A percentile compares a stretch with the other conserved stretches of the same genome.
These are phyloP conservation scores for Kwoniella dendrophila DNA, from an alignment of 768 basidiomycete genomes.

Conservation along the genomic window DNA sequence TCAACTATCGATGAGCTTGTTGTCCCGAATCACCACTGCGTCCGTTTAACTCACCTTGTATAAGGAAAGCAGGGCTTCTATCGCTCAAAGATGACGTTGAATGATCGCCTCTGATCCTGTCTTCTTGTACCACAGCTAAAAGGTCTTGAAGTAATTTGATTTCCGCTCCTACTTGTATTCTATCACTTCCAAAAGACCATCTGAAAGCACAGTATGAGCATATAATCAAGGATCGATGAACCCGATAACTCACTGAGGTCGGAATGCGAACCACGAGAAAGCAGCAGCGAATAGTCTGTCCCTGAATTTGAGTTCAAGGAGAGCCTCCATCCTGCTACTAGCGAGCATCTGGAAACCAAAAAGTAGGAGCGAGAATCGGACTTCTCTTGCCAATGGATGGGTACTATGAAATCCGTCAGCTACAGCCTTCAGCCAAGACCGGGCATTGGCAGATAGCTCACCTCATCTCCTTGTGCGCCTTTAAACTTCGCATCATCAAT, in stretches of 20 bases:
- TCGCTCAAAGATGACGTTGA: conserved; percentile 46
- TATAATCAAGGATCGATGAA: not conserved
- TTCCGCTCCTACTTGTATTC: conserved; percentile 85
- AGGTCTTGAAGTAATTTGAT: conserved; percentile 85
- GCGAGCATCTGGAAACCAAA: conserved; percentile 92
- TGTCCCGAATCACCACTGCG: not conserved
- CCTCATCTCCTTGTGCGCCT: conserved; percentile 74
- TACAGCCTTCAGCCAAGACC: conserved; percentile 7
- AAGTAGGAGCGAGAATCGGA: conserved; percentile 82
- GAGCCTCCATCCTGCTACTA: conserved; percentile 80
- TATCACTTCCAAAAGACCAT: conserved; percentile 95
- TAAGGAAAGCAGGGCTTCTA: conserved; percentile 37
- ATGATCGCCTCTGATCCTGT: conserved; percentile 65
- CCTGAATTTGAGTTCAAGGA: conserved; percentile 74
- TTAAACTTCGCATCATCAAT: conserved; percentile 77
- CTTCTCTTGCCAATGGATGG: conserved; percentile 86
- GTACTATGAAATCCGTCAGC: conserved; percentile 62
- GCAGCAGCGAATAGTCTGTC: conserved; percentile 76
- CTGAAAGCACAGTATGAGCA: conserved; percentile 62
- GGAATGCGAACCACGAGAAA: conserved; percentile 88
- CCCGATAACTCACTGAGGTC: conserved; percentile 73
- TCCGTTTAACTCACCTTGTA: conserved; percentile 53
- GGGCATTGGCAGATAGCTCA: conserved; percentile 50
- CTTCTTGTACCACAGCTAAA: conserved; percentile 71
- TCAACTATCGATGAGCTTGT: not conserved